Evolutionary conservation across 192 early-diverging fungal species (phyloP), one percentile per base, ranked within the genome.

Genomic region (Coemansia sp.): DNA sequence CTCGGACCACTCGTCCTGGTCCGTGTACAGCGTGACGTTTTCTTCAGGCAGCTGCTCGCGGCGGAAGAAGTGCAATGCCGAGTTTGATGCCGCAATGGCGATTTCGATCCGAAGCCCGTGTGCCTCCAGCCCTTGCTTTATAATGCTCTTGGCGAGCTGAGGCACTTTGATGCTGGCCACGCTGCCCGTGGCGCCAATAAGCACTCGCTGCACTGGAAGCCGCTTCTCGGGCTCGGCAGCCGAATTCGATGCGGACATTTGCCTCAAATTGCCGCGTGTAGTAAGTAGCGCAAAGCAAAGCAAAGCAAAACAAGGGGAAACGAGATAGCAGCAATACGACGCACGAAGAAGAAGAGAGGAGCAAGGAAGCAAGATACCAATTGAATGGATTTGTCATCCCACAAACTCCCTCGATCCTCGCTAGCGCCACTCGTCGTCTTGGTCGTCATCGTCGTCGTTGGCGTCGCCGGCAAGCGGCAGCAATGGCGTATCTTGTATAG

Each of bases 131-230:
- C 65, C 70, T 25, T 63, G 70, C 24, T 64, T 20, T 20, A 72
- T 56, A 29, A 77, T 63, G 58, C 40, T 61, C 19, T 59, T 51
- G 15, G 60, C 89, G 14, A 98, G 87, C 27, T 84, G 59, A 12
- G 94, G 93, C 27, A 98, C 77, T 74, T 98, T 98, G 58, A 98
- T 86, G 65, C 89, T 90, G 12, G 96, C 94, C 14, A 98, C 94
- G 66, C 93, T 94, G 35, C 96, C 96, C 0, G 96, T 96, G 0
- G 89, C 87, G 6, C 87, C 94, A 38, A 98, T 79, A 4, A 98
- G 85, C 25, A 97, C 82, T 51, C 85, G 74, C 45, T 64, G 69
- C 4, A 37, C 49, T 5, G 46, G 47, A 24, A 42, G 35, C 6
- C 27, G 41, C 42, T 46, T 31, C 60, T 62, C 39, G 24, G 51